These are phyloP conservation scores for Coprinopsis cinerea DNA, from an alignment of 768 basidiomycete species.

Conservation along the genomic window DNA sequence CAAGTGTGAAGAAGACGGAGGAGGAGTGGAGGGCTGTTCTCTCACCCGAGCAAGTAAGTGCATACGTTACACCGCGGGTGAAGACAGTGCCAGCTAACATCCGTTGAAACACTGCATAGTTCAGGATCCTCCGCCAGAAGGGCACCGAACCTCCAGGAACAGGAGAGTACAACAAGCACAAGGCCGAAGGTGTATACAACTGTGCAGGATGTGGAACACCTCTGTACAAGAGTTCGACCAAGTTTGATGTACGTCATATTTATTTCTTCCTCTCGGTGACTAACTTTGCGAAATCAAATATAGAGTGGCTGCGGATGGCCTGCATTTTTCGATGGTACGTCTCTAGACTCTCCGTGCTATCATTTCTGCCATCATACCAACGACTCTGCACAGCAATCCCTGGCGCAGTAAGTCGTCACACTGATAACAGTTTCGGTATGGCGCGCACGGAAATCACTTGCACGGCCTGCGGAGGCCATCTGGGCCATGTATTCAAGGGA, in stretches of 20 bases:
- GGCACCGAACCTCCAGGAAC: slow-evolving; percentile 79
- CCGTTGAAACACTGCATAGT: slow-evolving; percentile 38
- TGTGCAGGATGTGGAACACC: slow-evolving; percentile 81
- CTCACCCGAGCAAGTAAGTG: slow-evolving; percentile 69
- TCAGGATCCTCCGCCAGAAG: slow-evolving; percentile 78
- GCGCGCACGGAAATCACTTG: slow-evolving; percentile 83
- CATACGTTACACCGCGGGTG: too few relatives aligned
- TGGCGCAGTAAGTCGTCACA: slow-evolving; percentile 77
- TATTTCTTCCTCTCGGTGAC: slow-evolving; percentile 1
- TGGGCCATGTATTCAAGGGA: slow-evolving; percentile 94
- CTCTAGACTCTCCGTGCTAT: too few relatives aligned
- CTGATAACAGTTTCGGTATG: slow-evolving; percentile 63
- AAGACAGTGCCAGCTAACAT: too few relatives aligned
- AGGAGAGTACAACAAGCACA: slow-evolving; percentile 73
- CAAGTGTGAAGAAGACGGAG: slow-evolving; percentile 47
- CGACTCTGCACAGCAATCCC: slow-evolving; percentile 82
- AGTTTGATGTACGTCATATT: slow-evolving; percentile 58
- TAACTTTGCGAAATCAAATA: neutral
- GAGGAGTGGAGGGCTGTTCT: slow-evolving; percentile 82
- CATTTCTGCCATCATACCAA: too few relatives aligned
- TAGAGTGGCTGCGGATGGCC: slow-evolving; percentile 94
- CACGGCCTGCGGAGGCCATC: slow-evolving; percentile 85
- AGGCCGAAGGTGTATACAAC: slow-evolving; percentile 59
- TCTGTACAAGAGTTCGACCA: slow-evolving; percentile 83
- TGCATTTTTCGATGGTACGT: slow-evolving; percentile 87